Base-by-base conservation (phyloP, 805 yeast species). In the Ogataea corticis region DNA sequence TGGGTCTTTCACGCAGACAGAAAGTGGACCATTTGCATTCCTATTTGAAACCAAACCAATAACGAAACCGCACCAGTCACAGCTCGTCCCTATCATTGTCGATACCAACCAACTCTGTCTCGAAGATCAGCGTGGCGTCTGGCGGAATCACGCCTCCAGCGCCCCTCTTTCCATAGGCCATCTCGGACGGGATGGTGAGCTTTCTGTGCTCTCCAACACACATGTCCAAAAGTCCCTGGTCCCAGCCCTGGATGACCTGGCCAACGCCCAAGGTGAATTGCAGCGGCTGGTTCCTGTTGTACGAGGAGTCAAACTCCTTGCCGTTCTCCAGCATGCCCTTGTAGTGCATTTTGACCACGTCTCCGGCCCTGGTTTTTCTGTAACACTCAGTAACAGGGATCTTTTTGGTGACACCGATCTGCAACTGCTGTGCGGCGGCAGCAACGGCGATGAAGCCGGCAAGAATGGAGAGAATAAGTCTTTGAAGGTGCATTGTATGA, bases 171-270 rank as follows among this genome's bases (percentile, higher is more conserved):
- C 97, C 97, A 56, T 90, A 90, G 7, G 79, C 97, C 54, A 88
- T 65, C 27, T 76, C 73, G 5, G 95, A 76, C 38, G 97, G 96
- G 61, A 91, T 87, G 23, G 80, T 77, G 56, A 90, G 72, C 55
- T 77, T 83, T 62, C 97, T 78, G 69, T 83, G 74, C 66, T 90
- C 97, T 37, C 96, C 96, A 63, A 87, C 71, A 67, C 97, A 90
- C 95, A 87, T 87, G 28, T 85, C 82, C 31, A 72, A 56, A 41
- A 89, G 69, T 33, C 97, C 97, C 66, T 83, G 80, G 52, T 90
- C 97, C 97, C 97, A 90, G 48, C 97, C 97, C 49, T 73, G 61
- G 60, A 90, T 90, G 27, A 90, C 97, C 57, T 78, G 83, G 4
- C 95, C 91, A 19, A 67, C 64, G 33, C 97, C 97, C 43, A 91